Evolutionary conservation across 371 early-diverging fungal species (phyloP), one percentile per base, ranked within the genome.

Genomic region (Lichtheimia hyalospora): DNA sequence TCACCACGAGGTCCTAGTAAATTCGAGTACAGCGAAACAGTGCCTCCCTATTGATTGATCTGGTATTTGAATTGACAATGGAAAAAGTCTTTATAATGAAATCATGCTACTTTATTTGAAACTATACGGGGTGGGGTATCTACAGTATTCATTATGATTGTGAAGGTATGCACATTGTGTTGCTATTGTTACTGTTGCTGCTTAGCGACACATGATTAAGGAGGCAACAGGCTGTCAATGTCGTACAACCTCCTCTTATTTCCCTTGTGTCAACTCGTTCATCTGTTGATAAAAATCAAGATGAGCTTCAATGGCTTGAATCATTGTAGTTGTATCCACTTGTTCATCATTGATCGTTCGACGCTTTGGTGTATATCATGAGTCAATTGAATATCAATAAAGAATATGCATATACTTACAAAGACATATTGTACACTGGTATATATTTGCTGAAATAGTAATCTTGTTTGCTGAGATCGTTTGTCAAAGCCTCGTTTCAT

Each of bases 401-500:
- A n/a, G 28, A 16, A n/a, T 1, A 12, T 4, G 10, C 44, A 2
- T 10, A 21, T 14, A 62, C 62, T 57, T 56, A 62, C 62, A 39
- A 62, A 54, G 7, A 62, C 51, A 24, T 56, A 62, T 52, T 57
- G 62, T 10, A 43, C 51, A n/a, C 62, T 62, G 51, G 50, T 56
- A 23, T 62, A 62, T 12, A 62, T 56, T 21, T 62, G 62, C 16
- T 57, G 62, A 16, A 42, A 57, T 5, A 50, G 25, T 4, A 56
- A 25, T 21, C 56, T 62, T 16, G 57, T 62, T 14, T 57, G 34
- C 28, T 62, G 54, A 20, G 51, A 51, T 14, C 62, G 55, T 41
- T 56, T 46, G n/a, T 56, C 56, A 28, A 53, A 50, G 5, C 62
- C 62, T 3, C 50, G 57, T 23, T 57, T 49, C 5, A 56, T 27